Evolutionary conservation across 345 rosid genomes (phyloP), one percentile per base, ranked within the genome.

Genomic region (Nasturtium officinale): DNA sequence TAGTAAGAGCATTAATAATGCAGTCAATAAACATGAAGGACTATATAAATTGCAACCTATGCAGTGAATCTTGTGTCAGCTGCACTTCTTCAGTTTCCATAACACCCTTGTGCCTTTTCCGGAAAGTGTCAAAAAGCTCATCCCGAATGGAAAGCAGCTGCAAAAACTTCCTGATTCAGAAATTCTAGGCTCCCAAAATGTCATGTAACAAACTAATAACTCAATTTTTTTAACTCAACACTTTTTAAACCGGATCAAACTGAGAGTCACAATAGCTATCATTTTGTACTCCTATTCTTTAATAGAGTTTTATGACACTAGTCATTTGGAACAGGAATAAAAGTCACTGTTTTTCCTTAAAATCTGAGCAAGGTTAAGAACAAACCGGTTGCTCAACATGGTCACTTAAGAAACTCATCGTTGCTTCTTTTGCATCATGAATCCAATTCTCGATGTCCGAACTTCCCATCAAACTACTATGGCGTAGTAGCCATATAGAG

Each of bases 331-430:
- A 37, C 51, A 47, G 29, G 35, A 59, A 26, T 20, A 59, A 67
- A 61, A 18, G 38, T 48, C 16, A 64, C 38, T 53, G 20, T n/a
- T 45, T 7, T n/a, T 67, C 47, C 33, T n/a, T 65, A 43, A 50
- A 32, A 61, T 23, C 12, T 35, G 46, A 61, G 77, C 57, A 69
- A 47, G 72, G 72, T 16, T 52, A 21, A 68, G 32, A 56, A 67
- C 61, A 65, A 88, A 94, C 98, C 84, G 96, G 98, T 81, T 84
- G 98, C 86, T 94, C 93, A 75, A 94, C 97, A 79, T 94, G 98
- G 48, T 88, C 93, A 67, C 75, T 82, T 57, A 85, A 87, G 84
- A 94, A 91, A 84, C 78, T 82, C 59, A 57, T 46, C 45, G 87
- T 87, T 45, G 96, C 90, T 56, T 88, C 89, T 79, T 61, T 89